Evolutionary conservation across 768 basidiomycete genomes (phyloP).

Genomic region (Tulasnella sp.): DNA sequence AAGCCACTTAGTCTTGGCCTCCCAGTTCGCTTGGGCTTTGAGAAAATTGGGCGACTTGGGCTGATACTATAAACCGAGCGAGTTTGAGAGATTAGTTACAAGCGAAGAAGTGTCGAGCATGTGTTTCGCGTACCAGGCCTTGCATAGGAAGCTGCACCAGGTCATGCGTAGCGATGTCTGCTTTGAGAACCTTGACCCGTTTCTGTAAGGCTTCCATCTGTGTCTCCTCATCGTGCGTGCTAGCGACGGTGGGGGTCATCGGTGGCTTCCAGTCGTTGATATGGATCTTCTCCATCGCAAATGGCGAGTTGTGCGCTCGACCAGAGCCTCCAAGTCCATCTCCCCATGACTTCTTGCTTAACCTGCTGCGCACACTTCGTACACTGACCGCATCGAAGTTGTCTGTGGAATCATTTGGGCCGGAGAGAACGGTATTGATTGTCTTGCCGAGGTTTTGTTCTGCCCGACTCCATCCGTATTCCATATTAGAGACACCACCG

Average conservation of each 20-base stretch:
- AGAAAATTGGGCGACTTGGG: slow-evolving; percentile 59
- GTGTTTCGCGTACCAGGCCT: slow-evolving; percentile 49
- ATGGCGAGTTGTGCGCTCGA: slow-evolving; percentile 57
- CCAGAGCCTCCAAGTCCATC: slow-evolving; percentile 49
- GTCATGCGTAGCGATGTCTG: slow-evolving; percentile 74
- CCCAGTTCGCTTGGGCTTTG: slow-evolving; percentile 86
- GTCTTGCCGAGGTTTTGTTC: slow-evolving; percentile 30
- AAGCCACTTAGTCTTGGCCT: slow-evolving; percentile 80
- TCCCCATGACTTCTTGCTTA: slow-evolving; percentile 60
- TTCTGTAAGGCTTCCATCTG: slow-evolving; percentile 83
- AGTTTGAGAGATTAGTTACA: neutral
- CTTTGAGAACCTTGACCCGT: slow-evolving; percentile 65
- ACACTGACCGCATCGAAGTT: slow-evolving; percentile 49
- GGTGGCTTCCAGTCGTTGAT: slow-evolving; percentile 96
- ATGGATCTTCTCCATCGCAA: slow-evolving; percentile 54
- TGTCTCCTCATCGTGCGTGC: slow-evolving; percentile 81
- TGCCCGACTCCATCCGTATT: slow-evolving; percentile 96
- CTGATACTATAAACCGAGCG: slow-evolving; percentile 49
- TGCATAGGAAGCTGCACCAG: slow-evolving; percentile 75
- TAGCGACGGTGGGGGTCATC: slow-evolving; percentile 69
- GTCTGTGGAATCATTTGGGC: slow-evolving; percentile 26
- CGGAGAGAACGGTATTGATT: slow-evolving; percentile 29
- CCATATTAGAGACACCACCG: slow-evolving; percentile 98
- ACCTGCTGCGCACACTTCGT: slow-evolving; percentile 61
- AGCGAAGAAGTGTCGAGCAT: neutral